These are phyloP conservation scores for Boletus vermiculosoides DNA, from an alignment of 768 basidiomycete species.

Conservation along the genomic window DNA sequence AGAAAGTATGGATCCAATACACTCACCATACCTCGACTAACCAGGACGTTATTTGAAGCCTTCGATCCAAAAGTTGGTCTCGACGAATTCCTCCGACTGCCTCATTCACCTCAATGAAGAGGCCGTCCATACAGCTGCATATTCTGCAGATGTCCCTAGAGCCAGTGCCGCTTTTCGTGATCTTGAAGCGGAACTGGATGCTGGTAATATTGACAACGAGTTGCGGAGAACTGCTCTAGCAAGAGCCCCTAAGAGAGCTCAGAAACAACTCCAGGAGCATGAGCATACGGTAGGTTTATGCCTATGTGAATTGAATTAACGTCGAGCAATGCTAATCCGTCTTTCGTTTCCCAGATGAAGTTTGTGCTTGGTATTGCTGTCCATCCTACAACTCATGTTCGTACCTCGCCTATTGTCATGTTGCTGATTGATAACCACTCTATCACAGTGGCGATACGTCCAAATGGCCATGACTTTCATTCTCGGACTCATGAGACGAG, in stretches of 20 bases:
- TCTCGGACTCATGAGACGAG: slow-evolving; percentile 60
- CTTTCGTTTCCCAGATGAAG: slow-evolving; percentile 43
- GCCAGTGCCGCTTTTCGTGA: slow-evolving; percentile 48
- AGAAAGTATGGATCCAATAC: slow-evolving; percentile 54
- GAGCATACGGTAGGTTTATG: slow-evolving; percentile 44
- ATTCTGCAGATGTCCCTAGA: slow-evolving; percentile 46
- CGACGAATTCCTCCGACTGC: slow-evolving; percentile 59
- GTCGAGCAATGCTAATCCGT: neutral
- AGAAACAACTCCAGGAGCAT: slow-evolving; percentile 47
- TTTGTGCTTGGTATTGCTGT: slow-evolving; percentile 60
- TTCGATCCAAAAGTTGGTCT: slow-evolving; percentile 24
- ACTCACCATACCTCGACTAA: slow-evolving; percentile 45
- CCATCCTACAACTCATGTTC: slow-evolving; percentile 68
- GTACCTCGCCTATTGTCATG: slow-evolving; percentile 23
- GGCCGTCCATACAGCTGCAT: slow-evolving; percentile 60
- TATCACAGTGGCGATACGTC: slow-evolving; percentile 75
- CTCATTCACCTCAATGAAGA: slow-evolving; percentile 62
- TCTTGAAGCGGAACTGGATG: slow-evolving; percentile 51
- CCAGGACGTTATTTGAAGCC: slow-evolving; percentile 32
- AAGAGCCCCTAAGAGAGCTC: slow-evolving; percentile 42
- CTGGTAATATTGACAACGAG: slow-evolving; percentile 39
- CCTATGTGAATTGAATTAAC: neutral
- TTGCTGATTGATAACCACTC: slow-evolving; percentile 6
- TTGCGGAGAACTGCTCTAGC: slow-evolving; percentile 45
- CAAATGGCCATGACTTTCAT: slow-evolving; percentile 69